These are phyloP conservation scores for Alliaria petiolata DNA, from an alignment of 345 rosid species.

Conservation along the genomic window DNA sequence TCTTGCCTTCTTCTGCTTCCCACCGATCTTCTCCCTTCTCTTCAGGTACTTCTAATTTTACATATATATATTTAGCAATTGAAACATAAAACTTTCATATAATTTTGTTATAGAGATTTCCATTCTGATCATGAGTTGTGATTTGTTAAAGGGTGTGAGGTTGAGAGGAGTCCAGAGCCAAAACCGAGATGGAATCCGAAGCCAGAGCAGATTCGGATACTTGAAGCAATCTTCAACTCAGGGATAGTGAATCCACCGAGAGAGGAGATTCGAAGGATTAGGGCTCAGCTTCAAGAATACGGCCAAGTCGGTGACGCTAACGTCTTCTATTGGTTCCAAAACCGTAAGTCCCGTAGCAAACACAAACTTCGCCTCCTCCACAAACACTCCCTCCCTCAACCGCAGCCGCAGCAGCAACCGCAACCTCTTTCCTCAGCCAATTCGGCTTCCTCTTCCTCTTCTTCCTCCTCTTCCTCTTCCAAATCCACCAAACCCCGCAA, in stretches of 20 bases:
- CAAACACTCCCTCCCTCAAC: conserved; percentile 34
- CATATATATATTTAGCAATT: background rate
- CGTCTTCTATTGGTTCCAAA: conserved; percentile 98
- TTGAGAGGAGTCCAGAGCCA: conserved; percentile 90
- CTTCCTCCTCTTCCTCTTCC: conserved; percentile 68
- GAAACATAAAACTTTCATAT: background rate
- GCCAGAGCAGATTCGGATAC: conserved; percentile 94
- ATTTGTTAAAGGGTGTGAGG: conserved; percentile 50
- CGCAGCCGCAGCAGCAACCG: conserved; percentile 14
- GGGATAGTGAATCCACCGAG: conserved; percentile 99
- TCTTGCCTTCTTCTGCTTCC: conserved; percentile 52
- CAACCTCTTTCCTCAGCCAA: conserved; percentile 10
- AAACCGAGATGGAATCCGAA: conserved; percentile 99
- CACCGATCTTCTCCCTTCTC: conserved; percentile 47
- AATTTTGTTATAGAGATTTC: background rate
- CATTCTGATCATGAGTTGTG: conserved; percentile 6
- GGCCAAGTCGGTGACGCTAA: conserved; percentile 99
- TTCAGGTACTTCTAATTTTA: conserved; percentile 20
- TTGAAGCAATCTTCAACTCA: conserved; percentile 94
- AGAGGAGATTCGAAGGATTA: conserved; percentile 89
- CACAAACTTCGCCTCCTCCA: conserved; percentile 83
- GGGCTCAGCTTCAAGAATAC: conserved; percentile 85
- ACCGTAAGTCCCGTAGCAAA: conserved; percentile 95
- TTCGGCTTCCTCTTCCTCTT: conserved; percentile 36
- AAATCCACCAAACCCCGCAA: conserved; percentile 51